Evolutionary conservation across 78 protist genomes (phyloP), one percentile per base, ranked within the genome.

Genomic region (Monosiga brevicollis): DNA sequence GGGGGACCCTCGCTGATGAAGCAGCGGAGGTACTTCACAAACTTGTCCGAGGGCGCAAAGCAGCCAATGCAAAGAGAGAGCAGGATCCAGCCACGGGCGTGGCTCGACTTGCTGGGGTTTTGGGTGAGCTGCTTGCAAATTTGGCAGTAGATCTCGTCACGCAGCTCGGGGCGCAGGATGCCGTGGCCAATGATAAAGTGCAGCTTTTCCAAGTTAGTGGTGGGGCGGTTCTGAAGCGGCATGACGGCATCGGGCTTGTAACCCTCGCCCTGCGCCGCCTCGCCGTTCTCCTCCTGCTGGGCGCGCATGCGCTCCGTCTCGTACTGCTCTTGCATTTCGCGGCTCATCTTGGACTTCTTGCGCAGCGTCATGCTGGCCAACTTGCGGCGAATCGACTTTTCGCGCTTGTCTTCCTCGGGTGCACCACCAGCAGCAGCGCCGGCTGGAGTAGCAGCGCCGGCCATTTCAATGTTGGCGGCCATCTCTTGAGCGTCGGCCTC

Each of bases 81-180:
- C 26, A 78, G 82, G 25, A n/a, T 10, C 82, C 82, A 78, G 37
- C 25, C 82, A 41, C 82, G 82, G 41, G 37, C 73, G 70, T 0
- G 3, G 73, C 15, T 49, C 36, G 10, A 25, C 73, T 26, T 15
- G 73, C 3, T 0, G 35, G 22, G 49, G 82, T 49, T 49, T 10
- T 35, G 37, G n/a, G 26, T 1, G 26, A 36, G 3, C 82, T 78
- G 82, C 55, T 49, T 42, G 36, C 11, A 29, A 3, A 78, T 42
- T 26, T 78, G 82, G 37, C 9, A 11, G 73, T 23, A 78, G n/a
- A 78, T 49, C 73, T 78, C 82, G 82, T 78, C 82, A 42, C 82
- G 70, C 73, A 78, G 82, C 82, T 42, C 82, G 6, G 71, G 82
- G 15, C 0, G 36, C 23, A 1, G 41, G 73, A 78, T 42, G 73